phyloP scores from a whole-genome alignment of 1,284 basidiomycete genomes.

The Apiotrichum siamense region DNA sequence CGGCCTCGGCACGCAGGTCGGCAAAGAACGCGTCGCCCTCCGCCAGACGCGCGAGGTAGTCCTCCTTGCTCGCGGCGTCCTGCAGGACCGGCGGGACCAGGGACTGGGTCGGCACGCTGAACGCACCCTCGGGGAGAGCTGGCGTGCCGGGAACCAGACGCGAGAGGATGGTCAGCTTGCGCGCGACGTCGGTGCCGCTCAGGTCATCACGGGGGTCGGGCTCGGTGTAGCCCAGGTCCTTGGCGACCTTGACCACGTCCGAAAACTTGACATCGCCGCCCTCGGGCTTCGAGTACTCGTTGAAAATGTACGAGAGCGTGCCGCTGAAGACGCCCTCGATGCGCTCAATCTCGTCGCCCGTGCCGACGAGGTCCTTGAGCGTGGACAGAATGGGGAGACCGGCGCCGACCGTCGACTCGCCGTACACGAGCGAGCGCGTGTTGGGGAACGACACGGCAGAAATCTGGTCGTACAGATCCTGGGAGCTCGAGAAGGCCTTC shows the following conservation, averaged over 20 bases:
- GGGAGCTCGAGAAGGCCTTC: constrained; percentile 82
- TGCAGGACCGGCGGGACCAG: constrained; percentile 75
- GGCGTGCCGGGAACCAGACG: constrained; percentile 57
- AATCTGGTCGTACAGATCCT: constrained; percentile 67
- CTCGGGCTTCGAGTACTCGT: constrained; percentile 67
- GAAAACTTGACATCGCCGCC: constrained; percentile 60
- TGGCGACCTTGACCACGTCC: constrained; percentile 79
- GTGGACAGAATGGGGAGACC: constrained; percentile 90
- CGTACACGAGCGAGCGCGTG: constrained; percentile 59
- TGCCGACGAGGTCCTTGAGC: constrained; percentile 81
- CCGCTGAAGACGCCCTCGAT: constrained; percentile 66
- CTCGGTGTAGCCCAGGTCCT: constrained; percentile 93
- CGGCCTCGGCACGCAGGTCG: constrained; percentile 68
- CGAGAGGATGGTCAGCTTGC: constrained; percentile 92
- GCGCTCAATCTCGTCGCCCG: constrained; percentile 71
- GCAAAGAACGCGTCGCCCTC: constrained; percentile 81
- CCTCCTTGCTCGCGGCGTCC: constrained; percentile 63
- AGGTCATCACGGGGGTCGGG: constrained; percentile 96
- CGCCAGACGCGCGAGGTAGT: constrained; percentile 73
- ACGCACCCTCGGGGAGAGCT: constrained; percentile 61
- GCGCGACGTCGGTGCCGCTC: constrained; percentile 91
- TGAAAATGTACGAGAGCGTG: constrained; percentile 98
- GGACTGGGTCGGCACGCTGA: constrained; percentile 73
- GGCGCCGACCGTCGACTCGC: constrained; percentile 93
- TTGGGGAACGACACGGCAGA: constrained; percentile 54